A percentile compares a stretch with the other conserved stretches of the same genome.
Conservation (phyloP, 2,329 filamentous ascomycete genomes). For the Albophoma yamanashiensis region DNA sequence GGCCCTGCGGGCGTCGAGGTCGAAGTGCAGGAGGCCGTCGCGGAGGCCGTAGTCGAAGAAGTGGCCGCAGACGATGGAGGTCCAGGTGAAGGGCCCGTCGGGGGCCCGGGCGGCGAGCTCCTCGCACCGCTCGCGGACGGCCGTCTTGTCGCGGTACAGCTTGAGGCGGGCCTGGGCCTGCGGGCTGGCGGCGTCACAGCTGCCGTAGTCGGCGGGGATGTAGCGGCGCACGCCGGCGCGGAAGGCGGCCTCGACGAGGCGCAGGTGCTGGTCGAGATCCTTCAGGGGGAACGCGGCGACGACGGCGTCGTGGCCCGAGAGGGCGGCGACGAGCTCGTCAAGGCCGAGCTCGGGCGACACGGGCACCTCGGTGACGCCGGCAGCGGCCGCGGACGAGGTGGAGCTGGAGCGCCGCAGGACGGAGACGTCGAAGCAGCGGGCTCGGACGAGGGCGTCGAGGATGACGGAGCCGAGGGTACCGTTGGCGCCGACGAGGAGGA, state of each 20-base stretch:
- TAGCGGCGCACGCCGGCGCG: slow-evolving; percentile 50
- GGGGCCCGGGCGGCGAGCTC: slow-evolving; percentile 13
- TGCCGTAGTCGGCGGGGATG: slow-evolving; percentile 48
- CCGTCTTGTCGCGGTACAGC: slow-evolving; percentile 23
- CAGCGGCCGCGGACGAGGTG: slow-evolving; percentile 11
- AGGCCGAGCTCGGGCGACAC: slow-evolving; percentile 18
- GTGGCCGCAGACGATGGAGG: slow-evolving; percentile 29
- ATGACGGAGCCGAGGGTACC: slow-evolving; percentile 29
- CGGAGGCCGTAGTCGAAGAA: slow-evolving; percentile 39
- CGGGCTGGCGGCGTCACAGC: slow-evolving; percentile 23
- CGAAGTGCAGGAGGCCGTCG: slow-evolving; percentile 27
- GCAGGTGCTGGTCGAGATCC: slow-evolving; percentile 31
- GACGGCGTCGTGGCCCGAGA: slow-evolving; percentile 47
- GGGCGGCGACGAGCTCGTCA: slow-evolving; percentile 30
- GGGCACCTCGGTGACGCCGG: slow-evolving; percentile 10
- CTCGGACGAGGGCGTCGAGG: slow-evolving; percentile 23
- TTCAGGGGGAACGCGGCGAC: slow-evolving; percentile 27
- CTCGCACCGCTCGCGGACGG: slow-evolving; percentile 19
- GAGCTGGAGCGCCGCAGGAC: slow-evolving; percentile 39
- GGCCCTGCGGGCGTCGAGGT: slow-evolving; percentile 29
- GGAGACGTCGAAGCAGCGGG: slow-evolving; percentile 36
- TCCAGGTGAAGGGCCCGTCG: slow-evolving; percentile 36
- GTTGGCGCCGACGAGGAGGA: slow-evolving; percentile 23
- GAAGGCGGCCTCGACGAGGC: slow-evolving; percentile 47
- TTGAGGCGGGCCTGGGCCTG: slow-evolving; percentile 20